Base-by-base conservation (phyloP, 108 stramenopile genomes). In the Cylindrotheca closterium region DNA sequence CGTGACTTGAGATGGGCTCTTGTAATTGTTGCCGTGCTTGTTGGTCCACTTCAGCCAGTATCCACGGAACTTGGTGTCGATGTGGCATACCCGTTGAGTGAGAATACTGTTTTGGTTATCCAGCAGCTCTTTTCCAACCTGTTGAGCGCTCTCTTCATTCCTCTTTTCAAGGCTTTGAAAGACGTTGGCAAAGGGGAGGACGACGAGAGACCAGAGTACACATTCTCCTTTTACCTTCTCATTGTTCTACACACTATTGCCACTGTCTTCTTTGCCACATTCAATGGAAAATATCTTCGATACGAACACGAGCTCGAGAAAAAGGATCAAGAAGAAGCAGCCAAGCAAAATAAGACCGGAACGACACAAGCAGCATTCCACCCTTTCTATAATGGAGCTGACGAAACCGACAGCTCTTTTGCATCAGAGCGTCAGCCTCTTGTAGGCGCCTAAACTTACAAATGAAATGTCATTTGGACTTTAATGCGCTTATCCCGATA, bases 91-190 rank as follows among this genome's bases (percentile, higher is more conserved):
- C 93, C 93, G 1, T 56, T 91, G 31, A 84, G 84, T 46, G 93
- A 91, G 47, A 94, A 94, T 60, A 91, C 88, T 0, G 93, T 94
- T 3, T 61, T 94, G 28, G 93, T 94, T 2, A 87, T 94, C 30
- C 82, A 91, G 51, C 93, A 94, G 53, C 80, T 94, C 23, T 84
- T 87, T 65, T 89, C 89, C 51, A 94, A 94, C 69, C 61, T 91
- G 26, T 51, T 87, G 56, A 86, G 84, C 52, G 93, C 93, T 12
- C 23, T 84, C 12, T 94, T 94, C 68, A 91, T 94, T 67, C 93
- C 93, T 4, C 54, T 85, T n/a, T 94, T 94, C 73, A 82, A 94
- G 66, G 63, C 74, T 0, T 61, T 94, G 54, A 79, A 83, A 58
- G 73, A 91, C 51, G 80, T 89, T 42, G 87, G 89, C 19, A 79